Evolutionary conservation across 306 rosid genomes (phyloP), one percentile per base, ranked within the genome.

Genomic region (Sesbania bispinosa): DNA sequence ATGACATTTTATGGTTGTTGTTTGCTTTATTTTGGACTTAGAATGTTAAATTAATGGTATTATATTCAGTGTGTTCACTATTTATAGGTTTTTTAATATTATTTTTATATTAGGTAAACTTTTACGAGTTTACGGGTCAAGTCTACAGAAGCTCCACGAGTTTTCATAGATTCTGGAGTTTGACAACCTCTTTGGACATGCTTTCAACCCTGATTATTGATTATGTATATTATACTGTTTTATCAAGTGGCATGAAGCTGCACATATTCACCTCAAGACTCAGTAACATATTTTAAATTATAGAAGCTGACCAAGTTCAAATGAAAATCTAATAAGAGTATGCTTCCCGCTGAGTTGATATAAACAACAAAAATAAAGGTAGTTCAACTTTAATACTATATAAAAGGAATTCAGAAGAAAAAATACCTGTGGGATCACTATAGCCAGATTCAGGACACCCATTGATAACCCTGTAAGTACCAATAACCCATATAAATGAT

Each of bases 361-460:
- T 10, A 27, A 47, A 63, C 55, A 26, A 26, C 33, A 51, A 50
- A n/a, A 55, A 32, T 24, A 45, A 76, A 16, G 5, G 27, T 14
- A 50, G 60, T 15, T 50, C 15, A 67, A 69, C 64, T 71, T 11
- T 13, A 48, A 47, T 41, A 9, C 26, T 19, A 47, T 64, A 45
- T 26, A 42, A 41, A 79, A 64, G 14, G 54, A 77, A 51, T 48
- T 23, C 24, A 19, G 57, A 64, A 72, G 63, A 77, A 78, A 29
- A 69, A 73, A 70, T 86, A 94, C 99, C 97, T 91, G 99, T 18
- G 97, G 96, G 80, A 95, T 65, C 64, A 91, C 97, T 61, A 91
- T 82, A 73, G 99, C 96, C 77, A 91, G 87, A 80, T 91, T 95
- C 69, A 95, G 83, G 71, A 95, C 96, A 80, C 97, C 99, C 96